Percentiles rank a stretch among this genome's conserved stretches.
phyloP scores from a whole-genome alignment of 192 early-diverging fungal species.

The Gonapodya prolifera region DNA sequence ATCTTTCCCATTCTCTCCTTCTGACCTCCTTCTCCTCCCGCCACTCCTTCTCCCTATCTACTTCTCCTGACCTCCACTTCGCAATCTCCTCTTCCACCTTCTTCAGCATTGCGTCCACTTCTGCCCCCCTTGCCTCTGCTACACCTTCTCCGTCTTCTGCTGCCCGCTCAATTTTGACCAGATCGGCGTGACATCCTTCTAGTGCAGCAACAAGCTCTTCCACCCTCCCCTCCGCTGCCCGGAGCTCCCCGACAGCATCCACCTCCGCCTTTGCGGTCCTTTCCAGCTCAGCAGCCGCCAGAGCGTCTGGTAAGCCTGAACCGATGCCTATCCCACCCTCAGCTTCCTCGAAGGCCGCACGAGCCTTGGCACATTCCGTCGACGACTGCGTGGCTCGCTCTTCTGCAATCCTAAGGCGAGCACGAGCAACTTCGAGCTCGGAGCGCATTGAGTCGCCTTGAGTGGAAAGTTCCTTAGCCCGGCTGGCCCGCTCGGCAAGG shows the following conservation, averaged over 20 bases:
- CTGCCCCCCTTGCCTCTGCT: not conserved
- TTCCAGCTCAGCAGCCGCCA: not conserved
- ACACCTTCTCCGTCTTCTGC: not conserved
- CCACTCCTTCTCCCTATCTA: not conserved
- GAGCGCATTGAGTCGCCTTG: too few species aligned
- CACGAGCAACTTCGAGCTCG: not conserved
- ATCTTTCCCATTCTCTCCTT: not conserved
- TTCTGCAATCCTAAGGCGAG: not conserved
- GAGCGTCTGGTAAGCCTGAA: not conserved
- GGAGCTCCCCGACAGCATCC: not conserved
- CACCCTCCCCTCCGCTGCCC: not conserved
- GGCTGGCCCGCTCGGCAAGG: not conserved
- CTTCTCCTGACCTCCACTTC: not conserved
- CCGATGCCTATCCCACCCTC: not conserved
- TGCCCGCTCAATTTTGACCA: not conserved
- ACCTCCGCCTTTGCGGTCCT: not conserved
- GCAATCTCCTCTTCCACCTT: not conserved
- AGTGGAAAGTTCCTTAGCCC: not conserved
- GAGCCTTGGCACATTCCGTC: not conserved
- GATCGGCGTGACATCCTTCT: not conserved
- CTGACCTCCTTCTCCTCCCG: not conserved
- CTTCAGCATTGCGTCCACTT: not conserved
- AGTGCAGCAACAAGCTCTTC: not conserved
- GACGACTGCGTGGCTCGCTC: not conserved
- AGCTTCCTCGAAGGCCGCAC: not conserved